phyloP scores from a whole-genome alignment of 257 asterid genomes.

The Scutellaria minor region DNA sequence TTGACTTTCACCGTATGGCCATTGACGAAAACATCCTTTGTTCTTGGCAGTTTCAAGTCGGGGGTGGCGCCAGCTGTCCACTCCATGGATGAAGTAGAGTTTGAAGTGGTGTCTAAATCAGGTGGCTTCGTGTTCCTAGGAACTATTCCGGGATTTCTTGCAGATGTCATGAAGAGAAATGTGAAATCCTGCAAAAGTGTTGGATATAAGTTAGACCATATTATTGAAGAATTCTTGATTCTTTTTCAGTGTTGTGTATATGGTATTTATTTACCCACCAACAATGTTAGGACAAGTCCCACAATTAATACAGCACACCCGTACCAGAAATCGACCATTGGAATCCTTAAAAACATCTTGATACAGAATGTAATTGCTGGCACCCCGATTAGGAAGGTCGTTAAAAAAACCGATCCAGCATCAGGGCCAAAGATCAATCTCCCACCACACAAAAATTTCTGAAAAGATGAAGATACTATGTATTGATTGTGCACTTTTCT shows the following conservation, averaged over 20 bases:
- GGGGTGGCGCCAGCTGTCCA: slow-evolving; percentile 70
- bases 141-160: slow-evolving; percentile 71
- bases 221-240: background rate
- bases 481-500: slow-evolving; percentile 8
- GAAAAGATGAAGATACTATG: slow-evolving; percentile 26
- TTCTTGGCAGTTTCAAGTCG: slow-evolving; percentile 59
- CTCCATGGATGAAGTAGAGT: slow-evolving; percentile 62
- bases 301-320: slow-evolving; percentile 49
- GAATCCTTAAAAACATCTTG: slow-evolving; percentile 50
- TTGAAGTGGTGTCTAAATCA: slow-evolving; percentile 43
- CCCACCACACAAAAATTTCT: slow-evolving; percentile 85
- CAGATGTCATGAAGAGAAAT: slow-evolving; percentile 65
- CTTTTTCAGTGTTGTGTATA: background rate
- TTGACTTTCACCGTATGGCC: slow-evolving; percentile 70
- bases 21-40: slow-evolving; percentile 63
- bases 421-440: slow-evolving; percentile 84
- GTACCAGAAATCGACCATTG: slow-evolving; percentile 41
- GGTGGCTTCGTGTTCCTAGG: slow-evolving; percentile 65
- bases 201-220: slow-evolving; percentile 17
- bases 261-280: slow-evolving; percentile 46
- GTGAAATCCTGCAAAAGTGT: slow-evolving; percentile 55
- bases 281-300: slow-evolving; percentile 62
- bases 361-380: slow-evolving; percentile 76
- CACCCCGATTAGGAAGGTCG: slow-evolving; percentile 63
- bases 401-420: slow-evolving; percentile 54